These are phyloP conservation scores for Steccherinum ochraceum DNA, from an alignment of 768 basidiomycete genomes.

Conservation along the genomic window DNA sequence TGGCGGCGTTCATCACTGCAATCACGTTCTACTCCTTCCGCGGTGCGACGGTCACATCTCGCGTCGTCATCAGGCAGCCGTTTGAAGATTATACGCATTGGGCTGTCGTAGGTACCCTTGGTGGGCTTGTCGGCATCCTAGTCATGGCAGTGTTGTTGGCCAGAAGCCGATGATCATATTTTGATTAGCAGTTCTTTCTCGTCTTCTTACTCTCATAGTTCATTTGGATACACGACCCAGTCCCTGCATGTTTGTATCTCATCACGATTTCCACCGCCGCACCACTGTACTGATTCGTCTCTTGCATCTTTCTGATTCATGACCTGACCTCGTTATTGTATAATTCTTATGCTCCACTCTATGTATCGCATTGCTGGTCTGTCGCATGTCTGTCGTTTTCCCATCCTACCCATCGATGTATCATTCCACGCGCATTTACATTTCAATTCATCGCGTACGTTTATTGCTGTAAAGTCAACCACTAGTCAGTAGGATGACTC, in stretches of 20 bases:
- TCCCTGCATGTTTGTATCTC: too few relatives aligned
- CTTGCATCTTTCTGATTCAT: too few relatives aligned
- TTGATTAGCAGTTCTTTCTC: slow-evolving; percentile 12
- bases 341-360: neutral
- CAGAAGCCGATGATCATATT: slow-evolving; percentile 10
- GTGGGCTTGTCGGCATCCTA: slow-evolving; percentile 56
- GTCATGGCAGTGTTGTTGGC: slow-evolving; percentile 38
- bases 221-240: too few relatives aligned
- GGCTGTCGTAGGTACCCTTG: slow-evolving; percentile 58
- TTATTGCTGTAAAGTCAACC: too few relatives aligned
- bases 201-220: too few relatives aligned
- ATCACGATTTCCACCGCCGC: neutral
- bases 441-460: too few relatives aligned
- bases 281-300: too few relatives aligned
- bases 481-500: too few relatives aligned
- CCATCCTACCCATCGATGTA: too few relatives aligned
- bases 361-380: neutral
- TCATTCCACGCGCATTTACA: too few relatives aligned
- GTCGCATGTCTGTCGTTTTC: neutral
- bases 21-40: slow-evolving; percentile 62
- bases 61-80: slow-evolving; percentile 28
- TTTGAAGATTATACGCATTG: slow-evolving; percentile 59
- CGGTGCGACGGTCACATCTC: slow-evolving; percentile 36
- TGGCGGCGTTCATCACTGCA: slow-evolving; percentile 61
- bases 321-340: neutral